Base-by-base conservation (phyloP, 495 filamentous ascomycete genomes). In the Chaetomidium leptoderma region DNA sequence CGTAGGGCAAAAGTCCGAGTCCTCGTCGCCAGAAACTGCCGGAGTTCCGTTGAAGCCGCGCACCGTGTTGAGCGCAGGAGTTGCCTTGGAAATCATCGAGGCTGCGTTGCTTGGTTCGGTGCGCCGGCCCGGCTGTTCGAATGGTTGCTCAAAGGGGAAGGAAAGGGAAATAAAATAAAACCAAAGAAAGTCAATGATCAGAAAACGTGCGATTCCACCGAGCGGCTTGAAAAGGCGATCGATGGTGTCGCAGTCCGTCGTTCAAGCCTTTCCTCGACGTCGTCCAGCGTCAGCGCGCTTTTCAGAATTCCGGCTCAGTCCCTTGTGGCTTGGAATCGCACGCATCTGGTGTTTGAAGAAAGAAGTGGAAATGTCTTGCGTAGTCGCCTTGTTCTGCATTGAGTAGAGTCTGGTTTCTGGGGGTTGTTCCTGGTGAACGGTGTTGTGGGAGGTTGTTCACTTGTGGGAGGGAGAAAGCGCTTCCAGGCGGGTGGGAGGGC, bases 21-120 rank as follows among this genome's bases (percentile, higher is more conserved):
- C 91, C 65, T 95, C 91, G 62, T 91, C 90, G 39, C 81, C 88
- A 47, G 90, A 93, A 19, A 81, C 82, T n/a, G 81, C 74, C n/a
- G 90, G 89, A n/a, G 88, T 91, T 16, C 68, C 65, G 51, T 63
- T 63, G 64, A 95, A 92, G 6, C 91, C 91, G 64, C 83, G 85
- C 42, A 92, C 83, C 35, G 86, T 89, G 29, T 80, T 86, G 59
- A 84, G 74, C 40, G 91, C 89, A 39, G 84, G 82, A 35, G 81
- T 75, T 26, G 79, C 81, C 55, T 73, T 70, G 32, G 69, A 59
- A 45, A 74, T 42, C 74, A 76, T 78, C 49, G 43, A 44, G n/a
- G 30, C 33, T 24, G 39, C 39, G 14, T 44, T 27, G 5, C 19
- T 44, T 27, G 5, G 23, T 33, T 35, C 30, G 10, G 73, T 65